Evolutionary conservation across 169 alveolate species (phyloP), one percentile per base, ranked within the genome.

Genomic region (Eimeria falciformis): DNA sequence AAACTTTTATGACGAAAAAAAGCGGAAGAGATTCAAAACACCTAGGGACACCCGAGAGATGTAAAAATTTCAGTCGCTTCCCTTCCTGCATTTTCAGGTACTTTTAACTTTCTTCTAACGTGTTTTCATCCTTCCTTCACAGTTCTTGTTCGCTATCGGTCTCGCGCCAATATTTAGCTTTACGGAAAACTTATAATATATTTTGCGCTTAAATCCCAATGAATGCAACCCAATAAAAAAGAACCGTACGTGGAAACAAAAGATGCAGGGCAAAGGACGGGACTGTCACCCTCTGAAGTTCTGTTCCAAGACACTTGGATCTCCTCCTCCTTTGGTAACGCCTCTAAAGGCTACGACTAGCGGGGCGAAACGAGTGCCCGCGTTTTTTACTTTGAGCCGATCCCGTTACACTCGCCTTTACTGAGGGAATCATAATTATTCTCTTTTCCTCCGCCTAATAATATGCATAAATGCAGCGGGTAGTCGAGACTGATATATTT

Each of bases 91-190:
- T 94, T 96, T 95, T 95, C 98, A 96, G 97, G 96, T 96, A 96
- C 94, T 95, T 96, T 96, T 96, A 96, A 95, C 96, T 94, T 97
- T 96, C 98, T 96, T 96, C 96, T 97, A 95, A 96, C 95, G 98
- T 96, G 93, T 97, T 97, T 96, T 97, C 98, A 96, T 96, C 98
- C 96, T 97, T 97, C 98, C 98, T 96, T 97, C 97, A 96, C 98
- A 96, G 98, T 97, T 96, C 98, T 97, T 97, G 97, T 96, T 97
- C 88, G 97, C 98, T 96, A 96, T 96, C 98, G 98, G 98, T 96
- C 97, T 97, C 98, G 96, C 96, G 95, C 95, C 95, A 29, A 94
- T 97, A 95, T 95, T 95, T 96, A 96, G 98, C 98, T 96, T 95
- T 95, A 96, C 96, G 95, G 95, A 97, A 95, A 96, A 95, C 95